A percentile compares a stretch with the other conserved stretches of the same genome.
Conservation (phyloP, 2,329 filamentous ascomycete genomes). For the Helotiales sp. region DNA sequence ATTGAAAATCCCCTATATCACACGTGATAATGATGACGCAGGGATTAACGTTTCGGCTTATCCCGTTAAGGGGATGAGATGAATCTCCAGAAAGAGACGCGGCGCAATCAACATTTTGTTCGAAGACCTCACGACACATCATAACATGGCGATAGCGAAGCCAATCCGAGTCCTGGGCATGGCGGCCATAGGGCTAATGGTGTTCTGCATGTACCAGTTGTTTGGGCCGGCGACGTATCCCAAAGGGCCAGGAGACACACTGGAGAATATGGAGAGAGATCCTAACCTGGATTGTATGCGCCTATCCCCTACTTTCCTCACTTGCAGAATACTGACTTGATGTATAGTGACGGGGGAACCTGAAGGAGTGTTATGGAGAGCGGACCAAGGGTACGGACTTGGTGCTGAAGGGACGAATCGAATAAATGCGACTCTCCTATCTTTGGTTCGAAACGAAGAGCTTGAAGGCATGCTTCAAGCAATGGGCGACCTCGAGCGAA, state of each 20-base stretch:
- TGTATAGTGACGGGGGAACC: conserved; percentile 77
- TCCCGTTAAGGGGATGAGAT: conserved; percentile 18
- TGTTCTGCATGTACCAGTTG: conserved; percentile 77
- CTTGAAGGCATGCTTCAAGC: conserved; percentile 79
- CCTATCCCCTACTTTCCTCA: not conserved
- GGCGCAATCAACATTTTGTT: conserved; percentile 12
- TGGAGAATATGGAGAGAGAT: conserved; percentile 70
- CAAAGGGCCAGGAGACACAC: conserved; percentile 42
- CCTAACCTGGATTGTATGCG: conserved; percentile 82
- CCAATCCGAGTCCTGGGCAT: conserved; percentile 79
- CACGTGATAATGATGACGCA: too few relatives aligned
- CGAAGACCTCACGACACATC: conserved; percentile 16
- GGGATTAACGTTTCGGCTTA: conserved; percentile 5
- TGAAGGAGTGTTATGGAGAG: conserved; percentile 70
- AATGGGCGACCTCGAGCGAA: conserved; percentile 88
- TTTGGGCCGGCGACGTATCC: conserved; percentile 56
- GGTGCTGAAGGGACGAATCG: conserved; percentile 75
- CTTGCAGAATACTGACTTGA: conserved; percentile 7
- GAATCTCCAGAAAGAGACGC: conserved; percentile 13
- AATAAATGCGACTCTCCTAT: conserved; percentile 90
- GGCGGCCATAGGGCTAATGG: conserved; percentile 69
- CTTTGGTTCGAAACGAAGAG: conserved; percentile 91
- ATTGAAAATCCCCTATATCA: too few relatives aligned
- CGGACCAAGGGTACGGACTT: conserved; percentile 74
- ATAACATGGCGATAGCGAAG: conserved; percentile 78